A percentile compares a stretch with the other conserved stretches of the same genome.
Conservation (phyloP, 2,329 filamentous ascomycete genomes). For the Paracoccidioides brasiliensis region DNA sequence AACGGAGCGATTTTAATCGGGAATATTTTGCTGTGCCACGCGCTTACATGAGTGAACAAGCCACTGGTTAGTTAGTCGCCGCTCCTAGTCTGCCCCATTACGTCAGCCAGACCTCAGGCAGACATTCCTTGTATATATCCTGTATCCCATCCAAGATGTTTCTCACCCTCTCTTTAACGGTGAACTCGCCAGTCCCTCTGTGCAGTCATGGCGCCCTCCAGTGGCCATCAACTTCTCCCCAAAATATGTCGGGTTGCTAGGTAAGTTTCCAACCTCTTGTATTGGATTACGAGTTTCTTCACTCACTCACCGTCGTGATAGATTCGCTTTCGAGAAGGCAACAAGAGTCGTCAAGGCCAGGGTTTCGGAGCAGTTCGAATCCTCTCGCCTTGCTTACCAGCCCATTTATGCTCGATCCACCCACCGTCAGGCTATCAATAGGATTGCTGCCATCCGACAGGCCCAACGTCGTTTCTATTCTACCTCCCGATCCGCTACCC, state of each 20-base stretch:
- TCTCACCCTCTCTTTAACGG: not conserved
- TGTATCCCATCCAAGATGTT: not conserved
- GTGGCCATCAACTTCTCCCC: slow-evolving; percentile 37
- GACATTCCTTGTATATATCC: not conserved
- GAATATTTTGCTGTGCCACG: not conserved
- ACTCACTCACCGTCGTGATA: slow-evolving; percentile 19
- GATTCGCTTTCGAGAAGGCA: slow-evolving; percentile 38
- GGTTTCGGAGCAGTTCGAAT: slow-evolving; percentile 28
- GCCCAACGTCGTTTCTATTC: slow-evolving; percentile 51
- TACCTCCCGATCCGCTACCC: slow-evolving; percentile 36
- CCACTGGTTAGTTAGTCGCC: not conserved
- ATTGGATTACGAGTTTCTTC: not conserved
- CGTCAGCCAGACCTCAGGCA: not conserved
- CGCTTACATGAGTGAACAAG: not conserved
- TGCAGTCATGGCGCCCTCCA: slow-evolving; percentile 33
- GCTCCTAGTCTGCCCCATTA: not conserved
- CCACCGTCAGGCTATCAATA: slow-evolving; percentile 47
- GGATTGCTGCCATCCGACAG: slow-evolving; percentile 50
- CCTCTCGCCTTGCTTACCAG: slow-evolving; percentile 39
- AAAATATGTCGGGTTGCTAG: slow-evolving; percentile 37
- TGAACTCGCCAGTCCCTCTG: not conserved
- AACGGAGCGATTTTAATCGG: not conserved
- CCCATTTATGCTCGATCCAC: slow-evolving; percentile 46
- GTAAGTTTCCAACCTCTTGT: slow-evolving; percentile 19
- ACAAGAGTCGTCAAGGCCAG: slow-evolving; percentile 29